Percentiles rank a stretch among this genome's conserved stretches.
Evolutionary conservation across 1,139 yeast species (phyloP).

Genomic region (Magnusiomyces sp.): DNA sequence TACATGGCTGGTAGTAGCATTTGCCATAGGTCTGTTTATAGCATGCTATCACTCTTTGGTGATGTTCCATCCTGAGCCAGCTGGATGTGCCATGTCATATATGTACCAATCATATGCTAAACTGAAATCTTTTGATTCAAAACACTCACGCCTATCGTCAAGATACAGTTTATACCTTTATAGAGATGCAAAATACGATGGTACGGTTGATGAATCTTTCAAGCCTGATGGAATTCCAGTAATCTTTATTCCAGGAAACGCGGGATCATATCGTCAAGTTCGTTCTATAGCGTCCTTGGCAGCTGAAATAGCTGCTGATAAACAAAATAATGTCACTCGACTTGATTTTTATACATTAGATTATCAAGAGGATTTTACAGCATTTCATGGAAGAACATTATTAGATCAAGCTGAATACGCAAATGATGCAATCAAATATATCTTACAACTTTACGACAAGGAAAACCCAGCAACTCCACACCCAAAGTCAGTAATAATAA

Average conservation of each 20-base stretch:
- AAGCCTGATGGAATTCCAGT: conserved; percentile 68
- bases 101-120: conserved; percentile 25
- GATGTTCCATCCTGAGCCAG: conserved; percentile 14
- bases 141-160: conserved; percentile 64
- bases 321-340: conserved; percentile 4
- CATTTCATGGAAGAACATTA: conserved; percentile 90
- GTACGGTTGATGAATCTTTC: conserved; percentile 33
- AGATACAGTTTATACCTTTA: conserved; percentile 77
- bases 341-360: conserved; percentile 83
- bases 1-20: neutral
- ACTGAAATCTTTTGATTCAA: conserved; percentile 59
- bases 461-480: conserved; percentile 13
- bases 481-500: conserved; percentile 66
- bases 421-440: conserved; percentile 78
- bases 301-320: conserved; percentile 31
- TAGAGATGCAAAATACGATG: conserved; percentile 49
- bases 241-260: conserved; percentile 92
- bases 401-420: conserved; percentile 90
- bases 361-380: conserved; percentile 93
- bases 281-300: conserved; percentile 74
- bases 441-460: conserved; percentile 52
- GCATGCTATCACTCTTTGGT: conserved; percentile 13
- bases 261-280: conserved; percentile 87
- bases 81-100: conserved; percentile 19
- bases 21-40: conserved; percentile 4